phyloP scores from a whole-genome alignment of 2,329 filamentous ascomycete genomes.

The Aschersonia sp. region DNA sequence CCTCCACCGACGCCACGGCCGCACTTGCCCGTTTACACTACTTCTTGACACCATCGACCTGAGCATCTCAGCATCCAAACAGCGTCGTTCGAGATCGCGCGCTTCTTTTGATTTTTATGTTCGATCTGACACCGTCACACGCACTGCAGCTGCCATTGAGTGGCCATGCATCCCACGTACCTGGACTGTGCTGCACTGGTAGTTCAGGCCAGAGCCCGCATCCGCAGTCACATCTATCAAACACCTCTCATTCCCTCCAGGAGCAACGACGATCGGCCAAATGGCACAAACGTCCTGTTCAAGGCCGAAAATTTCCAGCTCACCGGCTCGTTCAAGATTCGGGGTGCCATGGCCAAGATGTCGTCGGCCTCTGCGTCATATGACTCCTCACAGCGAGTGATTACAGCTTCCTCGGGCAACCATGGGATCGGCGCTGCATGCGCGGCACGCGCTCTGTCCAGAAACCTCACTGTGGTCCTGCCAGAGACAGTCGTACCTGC shows the following conservation, averaged over 20 bases:
- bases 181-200: conserved; percentile 2
- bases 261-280: not conserved
- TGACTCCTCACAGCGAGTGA: conserved; percentile 2
- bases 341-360: conserved; percentile 12
- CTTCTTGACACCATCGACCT: no score
- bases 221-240: conserved; percentile 9
- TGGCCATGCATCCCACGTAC: not conserved
- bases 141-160: no score
- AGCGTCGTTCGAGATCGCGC: not conserved
- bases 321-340: conserved; percentile 12
- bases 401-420: conserved; percentile 11
- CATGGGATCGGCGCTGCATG: conserved; percentile 9
- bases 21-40: no score
- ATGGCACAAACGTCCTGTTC: conserved; percentile 7
- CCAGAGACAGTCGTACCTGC: conserved; percentile 8
- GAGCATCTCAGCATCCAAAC: not conserved
- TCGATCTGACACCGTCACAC: not conserved
- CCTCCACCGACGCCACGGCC: no score
- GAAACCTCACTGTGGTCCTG: conserved; percentile 8
- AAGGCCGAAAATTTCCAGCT: conserved; percentile 13
- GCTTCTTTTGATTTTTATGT: not conserved
- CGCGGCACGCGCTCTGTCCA: conserved; percentile 5
- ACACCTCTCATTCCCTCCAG: conserved; percentile 8
- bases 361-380: conserved; percentile 3
- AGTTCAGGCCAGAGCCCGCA: conserved; percentile 6